Conservation (phyloP, 305 asterid genomes). For the Vinca major region DNA sequence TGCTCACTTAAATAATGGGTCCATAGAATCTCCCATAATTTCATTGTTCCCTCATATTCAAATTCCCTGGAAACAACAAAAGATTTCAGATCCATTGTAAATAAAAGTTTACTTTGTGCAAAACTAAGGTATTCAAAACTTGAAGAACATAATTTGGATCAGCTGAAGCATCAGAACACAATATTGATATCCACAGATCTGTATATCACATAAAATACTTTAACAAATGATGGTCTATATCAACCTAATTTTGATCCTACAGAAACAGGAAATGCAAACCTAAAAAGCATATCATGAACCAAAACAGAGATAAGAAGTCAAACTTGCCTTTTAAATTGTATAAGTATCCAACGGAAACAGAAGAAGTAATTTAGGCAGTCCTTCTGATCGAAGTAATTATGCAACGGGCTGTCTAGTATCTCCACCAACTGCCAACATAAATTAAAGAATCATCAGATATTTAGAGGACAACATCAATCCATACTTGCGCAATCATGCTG, state of each 20-base stretch:
- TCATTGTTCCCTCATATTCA: conserved; percentile 65
- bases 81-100: conserved; percentile 1
- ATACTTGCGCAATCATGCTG: no score
- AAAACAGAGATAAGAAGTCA: no score
- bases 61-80: conserved; percentile 56
- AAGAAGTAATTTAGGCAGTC: conserved; percentile 71
- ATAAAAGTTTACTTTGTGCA: neutral
- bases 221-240: conserved; percentile 1
- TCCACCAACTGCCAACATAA: conserved; percentile 72
- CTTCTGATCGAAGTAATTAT: conserved; percentile 71
- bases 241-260: neutral
- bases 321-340: no score
- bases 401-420: conserved; percentile 78
- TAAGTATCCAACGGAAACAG: no score
- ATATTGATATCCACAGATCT: no score
- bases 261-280: neutral
- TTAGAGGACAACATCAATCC: neutral
- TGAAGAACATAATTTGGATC: neutral
- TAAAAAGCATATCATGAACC: neutral
- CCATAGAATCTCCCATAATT: conserved; percentile 91
- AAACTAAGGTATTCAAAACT: neutral
- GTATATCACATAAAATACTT: neutral
- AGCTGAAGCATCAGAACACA: neutral
- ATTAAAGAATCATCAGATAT: conserved; percentile 6
- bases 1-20: conserved; percentile 85